Evolutionary conservation across 1,284 basidiomycete genomes (phyloP).

Genomic region (Ceratobasidium sp.): DNA sequence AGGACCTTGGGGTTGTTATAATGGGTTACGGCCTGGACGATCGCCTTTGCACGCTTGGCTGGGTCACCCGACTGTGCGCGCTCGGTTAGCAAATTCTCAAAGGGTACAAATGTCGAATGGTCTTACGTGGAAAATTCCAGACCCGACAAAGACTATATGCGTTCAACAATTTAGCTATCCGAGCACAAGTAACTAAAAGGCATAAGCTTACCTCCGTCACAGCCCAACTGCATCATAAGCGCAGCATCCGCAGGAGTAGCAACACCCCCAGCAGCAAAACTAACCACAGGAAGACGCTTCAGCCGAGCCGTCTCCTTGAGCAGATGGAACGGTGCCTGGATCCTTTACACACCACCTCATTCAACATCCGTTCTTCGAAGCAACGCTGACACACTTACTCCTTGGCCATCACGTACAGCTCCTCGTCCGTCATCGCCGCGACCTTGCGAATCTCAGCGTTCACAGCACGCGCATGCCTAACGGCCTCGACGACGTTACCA

Average conservation of each 20-base stretch:
- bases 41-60: constrained; percentile 93
- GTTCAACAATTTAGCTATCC: constrained; percentile 47
- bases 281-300: constrained; percentile 94
- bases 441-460: constrained; percentile 85
- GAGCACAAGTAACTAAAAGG: constrained; percentile 35
- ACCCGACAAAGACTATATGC: constrained; percentile 86
- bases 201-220: constrained; percentile 86
- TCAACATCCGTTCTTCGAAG: not conserved
- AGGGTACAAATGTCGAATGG: constrained; percentile 1
- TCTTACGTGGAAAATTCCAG: constrained; percentile 90
- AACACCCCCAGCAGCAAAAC: constrained; percentile 96
- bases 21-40: constrained; percentile 98
- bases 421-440: constrained; percentile 91
- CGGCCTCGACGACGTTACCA: constrained; percentile 97
- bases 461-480: constrained; percentile 90
- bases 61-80: constrained; percentile 86
- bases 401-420: constrained; percentile 95
- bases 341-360: constrained; percentile 50
- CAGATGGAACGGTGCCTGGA: constrained; percentile 96
- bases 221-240: constrained; percentile 99
- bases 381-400: constrained; percentile 64
- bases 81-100: constrained; percentile 44
- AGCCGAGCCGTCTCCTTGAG: constrained; percentile 95
- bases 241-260: constrained; percentile 98
- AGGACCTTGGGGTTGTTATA: constrained; percentile 91